Conservation (phyloP, 345 rosid species). For the Schrenkiella parvula region DNA sequence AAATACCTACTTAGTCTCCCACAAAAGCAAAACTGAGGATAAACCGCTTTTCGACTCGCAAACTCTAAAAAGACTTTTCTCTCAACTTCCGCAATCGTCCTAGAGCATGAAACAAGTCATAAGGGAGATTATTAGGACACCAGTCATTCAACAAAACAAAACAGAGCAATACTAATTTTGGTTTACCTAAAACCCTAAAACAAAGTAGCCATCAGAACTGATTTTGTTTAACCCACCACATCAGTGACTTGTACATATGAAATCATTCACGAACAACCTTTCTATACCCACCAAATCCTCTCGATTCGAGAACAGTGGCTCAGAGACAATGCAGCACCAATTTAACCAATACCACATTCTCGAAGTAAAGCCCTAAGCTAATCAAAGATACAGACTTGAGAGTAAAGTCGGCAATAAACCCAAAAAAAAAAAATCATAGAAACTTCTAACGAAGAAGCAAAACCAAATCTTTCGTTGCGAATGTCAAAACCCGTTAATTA, state of each 20-base stretch:
- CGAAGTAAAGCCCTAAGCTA: too few species aligned
- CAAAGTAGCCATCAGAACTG: neutral
- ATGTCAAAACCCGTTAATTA: neutral
- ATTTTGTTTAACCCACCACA: neutral
- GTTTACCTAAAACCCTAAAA: neutral
- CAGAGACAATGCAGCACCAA: constrained; percentile 3
- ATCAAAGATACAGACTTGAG: too few species aligned
- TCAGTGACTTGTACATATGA: constrained; percentile 2
- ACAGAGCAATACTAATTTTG: neutral
- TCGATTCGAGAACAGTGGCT: neutral
- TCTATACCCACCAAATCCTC: too few species aligned
- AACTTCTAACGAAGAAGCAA: neutral
- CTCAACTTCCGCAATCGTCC: neutral
- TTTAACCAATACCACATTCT: too few species aligned
- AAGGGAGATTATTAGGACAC: neutral
- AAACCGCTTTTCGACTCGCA: neutral
- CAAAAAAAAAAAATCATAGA: neutral
- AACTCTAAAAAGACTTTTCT: neutral
- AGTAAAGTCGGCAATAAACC: neutral
- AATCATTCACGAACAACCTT: neutral
- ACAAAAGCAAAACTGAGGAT: constrained; percentile 4
- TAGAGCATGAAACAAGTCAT: neutral
- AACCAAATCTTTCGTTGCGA: constrained; percentile 8
- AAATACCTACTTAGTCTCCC: neutral
- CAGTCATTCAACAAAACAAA: neutral